phyloP scores from a whole-genome alignment of 2,329 filamentous ascomycete genomes.

The Phaeophleospora eucalypticola region DNA sequence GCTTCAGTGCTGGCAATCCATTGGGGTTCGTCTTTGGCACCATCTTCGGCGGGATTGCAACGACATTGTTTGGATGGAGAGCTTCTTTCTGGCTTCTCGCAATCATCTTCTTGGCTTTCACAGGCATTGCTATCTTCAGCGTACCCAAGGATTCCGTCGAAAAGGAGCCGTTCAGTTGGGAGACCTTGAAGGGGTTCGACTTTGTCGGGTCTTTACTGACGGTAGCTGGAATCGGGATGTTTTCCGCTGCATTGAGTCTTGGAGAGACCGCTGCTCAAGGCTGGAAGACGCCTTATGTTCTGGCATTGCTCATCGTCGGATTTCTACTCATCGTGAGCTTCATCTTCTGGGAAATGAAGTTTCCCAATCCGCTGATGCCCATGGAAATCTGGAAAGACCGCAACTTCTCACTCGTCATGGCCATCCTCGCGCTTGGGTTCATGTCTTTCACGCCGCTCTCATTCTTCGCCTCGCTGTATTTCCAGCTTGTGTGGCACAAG shows the following conservation, averaged over 20 bases:
- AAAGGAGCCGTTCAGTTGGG: slow-evolving; percentile 43
- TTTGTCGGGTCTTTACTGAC: slow-evolving; percentile 57
- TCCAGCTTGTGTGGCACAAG: slow-evolving; percentile 54
- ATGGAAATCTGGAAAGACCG: slow-evolving; percentile 58
- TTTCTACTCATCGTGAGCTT: slow-evolving; percentile 54
- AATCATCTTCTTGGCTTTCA: slow-evolving; percentile 60
- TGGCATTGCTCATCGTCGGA: slow-evolving; percentile 59
- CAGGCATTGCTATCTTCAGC: slow-evolving; percentile 56
- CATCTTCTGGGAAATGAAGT: slow-evolving; percentile 58
- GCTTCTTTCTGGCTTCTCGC: slow-evolving; percentile 59
- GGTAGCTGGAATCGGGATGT: slow-evolving; percentile 61
- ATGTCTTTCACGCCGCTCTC: slow-evolving; percentile 51
- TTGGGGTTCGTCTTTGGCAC: slow-evolving; percentile 55
- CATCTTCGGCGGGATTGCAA: slow-evolving; percentile 60
- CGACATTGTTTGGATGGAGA: slow-evolving; percentile 60
- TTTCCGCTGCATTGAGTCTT: slow-evolving; percentile 57
- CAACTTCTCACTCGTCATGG: slow-evolving; percentile 61
- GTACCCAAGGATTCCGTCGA: slow-evolving; percentile 53
- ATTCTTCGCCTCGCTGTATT: slow-evolving; percentile 57
- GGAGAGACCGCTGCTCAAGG: slow-evolving; percentile 56
- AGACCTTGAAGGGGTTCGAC: slow-evolving; percentile 57
- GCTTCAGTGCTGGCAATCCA: slow-evolving; percentile 57
- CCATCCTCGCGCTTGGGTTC: slow-evolving; percentile 56
- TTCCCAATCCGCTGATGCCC: slow-evolving; percentile 44
- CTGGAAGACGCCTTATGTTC: slow-evolving; percentile 60